A percentile compares a stretch with the other conserved stretches of the same genome.
Evolutionary conservation across 2,329 filamentous ascomycete species (phyloP).

Genomic region (Paraphoma sp.): DNA sequence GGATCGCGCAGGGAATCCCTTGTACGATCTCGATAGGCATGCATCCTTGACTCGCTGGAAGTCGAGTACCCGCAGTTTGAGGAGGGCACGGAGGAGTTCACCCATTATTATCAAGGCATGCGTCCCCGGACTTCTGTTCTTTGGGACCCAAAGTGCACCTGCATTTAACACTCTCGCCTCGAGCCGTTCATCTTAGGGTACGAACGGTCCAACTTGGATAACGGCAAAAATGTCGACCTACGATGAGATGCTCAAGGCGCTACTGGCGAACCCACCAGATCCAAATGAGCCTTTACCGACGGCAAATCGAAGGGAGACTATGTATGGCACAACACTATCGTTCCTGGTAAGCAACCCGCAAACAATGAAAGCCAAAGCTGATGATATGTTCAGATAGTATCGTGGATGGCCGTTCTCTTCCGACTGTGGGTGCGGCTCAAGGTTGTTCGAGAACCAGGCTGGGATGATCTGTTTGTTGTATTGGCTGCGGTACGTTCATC

Average conservation of each 20-base stretch:
- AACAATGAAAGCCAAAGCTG: conserved; percentile 2
- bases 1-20: not conserved
- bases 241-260: conserved; percentile 23
- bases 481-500: conserved; percentile 31
- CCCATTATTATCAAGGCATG: not conserved
- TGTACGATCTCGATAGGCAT: not conserved
- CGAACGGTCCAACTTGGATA: not conserved
- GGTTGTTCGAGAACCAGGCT: conserved; percentile 41
- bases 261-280: conserved; percentile 32
- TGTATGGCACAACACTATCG: conserved; percentile 31
- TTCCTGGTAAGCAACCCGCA: conserved; percentile 32
- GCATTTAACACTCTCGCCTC: not conserved
- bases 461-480: conserved; percentile 44
- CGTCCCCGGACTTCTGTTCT: not conserved
- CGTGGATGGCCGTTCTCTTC: conserved; percentile 35
- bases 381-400: conserved; percentile 25
- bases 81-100: not conserved
- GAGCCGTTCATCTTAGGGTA: not conserved
- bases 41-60: not conserved
- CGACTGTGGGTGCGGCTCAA: conserved; percentile 37
- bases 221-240: conserved; percentile 16
- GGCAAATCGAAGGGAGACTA: conserved; percentile 32
- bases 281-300: conserved; percentile 34
- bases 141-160: not conserved
- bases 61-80: not conserved